A percentile compares a stretch with the other conserved stretches of the same genome.
phyloP scores from a whole-genome alignment of 768 basidiomycete species.

The Heimioporus sp. region DNA sequence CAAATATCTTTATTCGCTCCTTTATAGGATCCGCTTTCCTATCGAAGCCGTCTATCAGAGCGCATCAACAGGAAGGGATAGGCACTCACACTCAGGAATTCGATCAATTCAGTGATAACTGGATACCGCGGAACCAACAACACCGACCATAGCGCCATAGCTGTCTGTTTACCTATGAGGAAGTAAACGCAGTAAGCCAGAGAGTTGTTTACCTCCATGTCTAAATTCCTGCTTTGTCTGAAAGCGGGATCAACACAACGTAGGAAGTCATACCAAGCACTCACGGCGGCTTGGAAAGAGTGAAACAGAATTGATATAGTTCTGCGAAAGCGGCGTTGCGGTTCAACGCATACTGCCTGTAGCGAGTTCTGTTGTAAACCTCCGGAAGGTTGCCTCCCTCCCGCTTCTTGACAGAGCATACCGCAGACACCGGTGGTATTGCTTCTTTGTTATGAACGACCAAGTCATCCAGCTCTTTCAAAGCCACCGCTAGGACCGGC shows the following conservation, averaged over 20 bases:
- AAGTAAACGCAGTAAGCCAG: neutral
- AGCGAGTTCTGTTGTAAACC: constrained; percentile 54
- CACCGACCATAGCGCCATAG: constrained; percentile 74
- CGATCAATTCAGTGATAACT: constrained; percentile 59
- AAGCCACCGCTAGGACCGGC: constrained; percentile 43
- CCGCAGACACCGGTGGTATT: constrained; percentile 21
- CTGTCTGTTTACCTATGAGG: constrained; percentile 44
- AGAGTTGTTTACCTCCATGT: constrained; percentile 66
- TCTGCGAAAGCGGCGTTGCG: constrained; percentile 54
- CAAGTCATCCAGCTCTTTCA: constrained; percentile 64
- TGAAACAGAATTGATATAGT: constrained; percentile 71
- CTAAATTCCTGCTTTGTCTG: constrained; percentile 73
- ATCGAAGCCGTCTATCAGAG: neutral
- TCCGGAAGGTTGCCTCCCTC: constrained; percentile 27
- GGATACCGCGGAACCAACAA: constrained; percentile 66
- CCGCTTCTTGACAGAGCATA: constrained; percentile 33
- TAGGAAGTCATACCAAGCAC: constrained; percentile 26
- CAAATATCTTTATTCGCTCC: constrained; percentile 84
- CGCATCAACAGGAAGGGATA: neutral
- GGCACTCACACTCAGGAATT: constrained; percentile 59
- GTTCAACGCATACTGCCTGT: constrained; percentile 49
- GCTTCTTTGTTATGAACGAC: constrained; percentile 49
- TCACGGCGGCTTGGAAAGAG: constrained; percentile 69
- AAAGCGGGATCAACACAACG: constrained; percentile 3
- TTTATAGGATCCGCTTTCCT: constrained; percentile 60